Evolutionary conservation across 2,329 filamentous ascomycete species (phyloP), one percentile per base, ranked within the genome.

Genomic region (Rhytidhysteron rufulum): DNA sequence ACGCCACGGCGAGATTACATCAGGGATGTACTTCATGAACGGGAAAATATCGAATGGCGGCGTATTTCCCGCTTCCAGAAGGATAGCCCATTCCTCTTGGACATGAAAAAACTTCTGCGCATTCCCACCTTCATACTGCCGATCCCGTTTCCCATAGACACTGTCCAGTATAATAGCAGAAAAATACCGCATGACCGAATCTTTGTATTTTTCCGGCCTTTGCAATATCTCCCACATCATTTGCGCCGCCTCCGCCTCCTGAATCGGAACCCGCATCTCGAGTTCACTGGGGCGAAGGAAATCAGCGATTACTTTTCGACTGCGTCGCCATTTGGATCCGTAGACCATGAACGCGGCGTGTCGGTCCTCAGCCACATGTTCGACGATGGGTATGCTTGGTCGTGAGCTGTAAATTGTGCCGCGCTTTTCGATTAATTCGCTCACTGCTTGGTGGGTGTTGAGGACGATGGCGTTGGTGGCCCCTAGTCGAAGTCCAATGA

Each of bases 211-310:
- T 6, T 15, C 31, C 8, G 43, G 41, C 11, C 16, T 6, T 2
- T 31, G 6, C 32, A 46, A 5, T 6, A 47, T 41, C 17, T 47
- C 47, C 15, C 22, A 47, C 4, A 47, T 35, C 44, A 49, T 44
- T 25, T 47, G 44, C 15, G 36, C 44, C 6, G 39, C 34, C 30
- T 49, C 47, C 0, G 44, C 44, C 33, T 49, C 39, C 29, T 49
- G 47, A 2, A 49, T 32, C 4, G 47, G 44, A 17, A 38, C 17
- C 27, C 42, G 15, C n/a, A 40, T 41, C 5, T 37, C 39, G 5
- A 39, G 15, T 9, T 32, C 19, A 15, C 41, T 37, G 16, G 31
- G 40, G 1, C 15, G 33, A 7, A 50, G 17, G 22, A 42, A 45
- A 4, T 38, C 39, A 2, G 27, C 29, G 3, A 45, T 35, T 3